Evolutionary conservation across 345 rosid species (phyloP).

Genomic region (Hibiscus tridactylites): DNA sequence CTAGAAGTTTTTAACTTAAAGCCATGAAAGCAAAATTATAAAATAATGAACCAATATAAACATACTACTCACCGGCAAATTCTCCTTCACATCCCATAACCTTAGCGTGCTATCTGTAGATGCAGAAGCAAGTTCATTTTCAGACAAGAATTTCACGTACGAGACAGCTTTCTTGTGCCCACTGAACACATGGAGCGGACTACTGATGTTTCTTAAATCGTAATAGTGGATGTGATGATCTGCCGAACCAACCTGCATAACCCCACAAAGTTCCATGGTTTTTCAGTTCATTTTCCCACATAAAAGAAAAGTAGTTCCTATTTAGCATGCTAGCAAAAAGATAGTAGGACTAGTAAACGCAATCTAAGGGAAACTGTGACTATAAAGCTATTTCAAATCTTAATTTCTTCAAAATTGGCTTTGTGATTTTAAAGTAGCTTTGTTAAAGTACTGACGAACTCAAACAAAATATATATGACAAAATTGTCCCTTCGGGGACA

Average conservation of each 20-base stretch:
- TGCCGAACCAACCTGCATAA: slow-evolving; percentile 89
- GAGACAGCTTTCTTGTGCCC: slow-evolving; percentile 96
- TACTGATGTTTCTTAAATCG: slow-evolving; percentile 76
- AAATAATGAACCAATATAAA: neutral
- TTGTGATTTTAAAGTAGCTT: neutral
- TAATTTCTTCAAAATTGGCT: neutral
- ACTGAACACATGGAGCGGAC: slow-evolving; percentile 81
- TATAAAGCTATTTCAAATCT: neutral
- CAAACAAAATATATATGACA: neutral
- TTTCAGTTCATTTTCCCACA: neutral
- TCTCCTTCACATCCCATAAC: slow-evolving; percentile 92
- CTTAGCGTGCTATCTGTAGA: slow-evolving; percentile 95
- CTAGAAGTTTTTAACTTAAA: neutral
- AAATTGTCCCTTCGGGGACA: too few relatives aligned
- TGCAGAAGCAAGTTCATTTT: slow-evolving; percentile 92
- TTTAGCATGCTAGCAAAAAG: neutral
- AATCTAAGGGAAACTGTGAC: neutral
- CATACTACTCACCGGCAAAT: slow-evolving; percentile 53
- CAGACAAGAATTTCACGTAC: slow-evolving; percentile 87
- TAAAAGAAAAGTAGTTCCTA: neutral
- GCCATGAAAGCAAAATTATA: neutral
- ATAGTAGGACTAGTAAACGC: neutral
- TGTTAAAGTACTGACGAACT: neutral
- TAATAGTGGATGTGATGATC: slow-evolving; percentile 89
- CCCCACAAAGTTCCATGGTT: slow-evolving; percentile 1